Percentiles rank a stretch among this genome's conserved stretches.
These are phyloP conservation scores for Teunomyces pallodes DNA, from an alignment of 805 yeast genomes.

Conservation along the genomic window DNA sequence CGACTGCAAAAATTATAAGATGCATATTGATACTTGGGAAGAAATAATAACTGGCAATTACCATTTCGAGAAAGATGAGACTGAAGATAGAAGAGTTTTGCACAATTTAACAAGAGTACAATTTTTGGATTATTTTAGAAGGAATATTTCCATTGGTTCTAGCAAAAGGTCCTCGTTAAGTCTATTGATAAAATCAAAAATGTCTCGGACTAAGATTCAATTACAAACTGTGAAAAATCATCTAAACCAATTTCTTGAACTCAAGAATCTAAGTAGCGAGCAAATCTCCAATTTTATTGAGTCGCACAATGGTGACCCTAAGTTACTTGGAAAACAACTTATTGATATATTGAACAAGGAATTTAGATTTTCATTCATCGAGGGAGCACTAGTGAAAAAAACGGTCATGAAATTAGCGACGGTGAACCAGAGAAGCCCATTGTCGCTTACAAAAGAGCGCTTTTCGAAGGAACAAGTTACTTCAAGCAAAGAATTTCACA, in stretches of 20 bases:
- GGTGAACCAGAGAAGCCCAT: background rate
- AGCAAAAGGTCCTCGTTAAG: constrained; percentile 10
- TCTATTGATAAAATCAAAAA: constrained; percentile 11
- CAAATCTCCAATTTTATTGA: background rate
- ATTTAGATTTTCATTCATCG: background rate
- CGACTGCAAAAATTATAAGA: constrained; percentile 12
- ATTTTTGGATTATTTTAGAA: constrained; percentile 10
- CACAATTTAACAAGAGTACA: constrained; percentile 22
- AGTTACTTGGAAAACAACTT: background rate
- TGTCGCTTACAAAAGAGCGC: background rate
- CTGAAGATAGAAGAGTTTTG: constrained; percentile 34
- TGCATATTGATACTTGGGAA: constrained; percentile 50
- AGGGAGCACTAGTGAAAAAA: background rate
- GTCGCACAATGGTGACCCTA: background rate
- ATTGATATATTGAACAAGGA: background rate
- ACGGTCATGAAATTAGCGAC: background rate
- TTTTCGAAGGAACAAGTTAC: background rate
- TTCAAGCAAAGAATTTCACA: background rate
- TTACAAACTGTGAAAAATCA: constrained; percentile 1
- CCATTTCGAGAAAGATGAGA: constrained; percentile 31
- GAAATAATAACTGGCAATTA: constrained; percentile 46
- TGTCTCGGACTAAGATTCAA: constrained; percentile 5
- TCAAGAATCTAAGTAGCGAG: constrained; percentile 1
- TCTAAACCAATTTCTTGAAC: background rate
- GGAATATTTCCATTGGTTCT: constrained; percentile 14